Conservation (phyloP, 768 basidiomycete species). For the Tephrocybe sp. region DNA sequence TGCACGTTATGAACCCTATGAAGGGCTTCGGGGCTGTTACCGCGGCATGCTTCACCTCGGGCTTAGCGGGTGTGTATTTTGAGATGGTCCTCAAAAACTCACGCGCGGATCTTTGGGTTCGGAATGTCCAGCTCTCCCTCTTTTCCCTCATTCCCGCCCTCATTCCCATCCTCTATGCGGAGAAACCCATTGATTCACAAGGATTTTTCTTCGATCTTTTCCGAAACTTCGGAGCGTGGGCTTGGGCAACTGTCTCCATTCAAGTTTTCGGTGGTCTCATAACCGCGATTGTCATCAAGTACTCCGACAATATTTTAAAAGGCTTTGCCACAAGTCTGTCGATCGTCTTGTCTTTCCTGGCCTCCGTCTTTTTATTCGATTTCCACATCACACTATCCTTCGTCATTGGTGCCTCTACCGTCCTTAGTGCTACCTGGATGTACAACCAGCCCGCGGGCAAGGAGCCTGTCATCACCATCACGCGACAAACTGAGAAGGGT, state of each 20-base stretch:
- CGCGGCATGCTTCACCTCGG: conserved; percentile 86
- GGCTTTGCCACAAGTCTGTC: conserved; percentile 96
- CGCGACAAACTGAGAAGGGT: conserved; percentile 22
- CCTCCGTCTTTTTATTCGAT: conserved; percentile 87
- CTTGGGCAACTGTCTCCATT: conserved; percentile 87
- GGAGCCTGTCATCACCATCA: conserved; percentile 26
- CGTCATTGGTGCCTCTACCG: conserved; percentile 80
- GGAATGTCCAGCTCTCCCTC: conserved; percentile 85
- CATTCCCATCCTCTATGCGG: conserved; percentile 66
- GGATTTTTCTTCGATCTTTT: conserved; percentile 63
- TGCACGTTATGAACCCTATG: conserved; percentile 78
- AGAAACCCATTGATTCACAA: conserved; percentile 37
- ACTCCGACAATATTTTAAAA: conserved; percentile 92
- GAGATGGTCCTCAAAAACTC: conserved; percentile 90
- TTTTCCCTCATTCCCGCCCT: conserved; percentile 91
- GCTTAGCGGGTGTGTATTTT: conserved; percentile 90
- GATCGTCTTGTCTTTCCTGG: conserved; percentile 93
- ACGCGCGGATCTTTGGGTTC: conserved; percentile 83
- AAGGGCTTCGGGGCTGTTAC: conserved; percentile 83
- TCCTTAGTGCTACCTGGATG: conserved; percentile 88
- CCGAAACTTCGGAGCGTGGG: conserved; percentile 90
- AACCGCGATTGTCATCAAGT: conserved; percentile 96
- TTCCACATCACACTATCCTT: conserved; percentile 88
- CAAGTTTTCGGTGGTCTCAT: conserved; percentile 94
- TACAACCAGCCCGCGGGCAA: conserved; percentile 75